phyloP scores from a whole-genome alignment of 495 filamentous ascomycete species.

The Penicillium alfredii region DNA sequence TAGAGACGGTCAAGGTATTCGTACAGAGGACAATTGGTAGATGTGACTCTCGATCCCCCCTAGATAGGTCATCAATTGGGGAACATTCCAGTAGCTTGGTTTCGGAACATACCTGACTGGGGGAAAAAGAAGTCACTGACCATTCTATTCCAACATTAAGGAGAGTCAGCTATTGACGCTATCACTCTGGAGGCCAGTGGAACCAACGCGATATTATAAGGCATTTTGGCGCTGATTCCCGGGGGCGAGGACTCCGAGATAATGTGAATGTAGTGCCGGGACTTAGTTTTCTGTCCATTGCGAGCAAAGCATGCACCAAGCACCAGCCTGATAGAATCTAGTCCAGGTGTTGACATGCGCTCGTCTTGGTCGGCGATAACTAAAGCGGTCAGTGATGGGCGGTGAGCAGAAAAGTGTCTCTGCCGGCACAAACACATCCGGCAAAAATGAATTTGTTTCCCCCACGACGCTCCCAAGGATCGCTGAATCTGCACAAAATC shows the following conservation, averaged over 20 bases:
- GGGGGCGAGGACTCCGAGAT: slow-evolving; percentile 1
- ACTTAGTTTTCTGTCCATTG: slow-evolving; percentile 15
- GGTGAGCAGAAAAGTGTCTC: no score
- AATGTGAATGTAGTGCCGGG: slow-evolving; percentile 1
- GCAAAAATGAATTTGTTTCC: slow-evolving; percentile 14
- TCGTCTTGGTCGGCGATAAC: slow-evolving; percentile 1
- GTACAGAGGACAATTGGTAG: slow-evolving; percentile 81
- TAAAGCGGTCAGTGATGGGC: slow-evolving; percentile 15
- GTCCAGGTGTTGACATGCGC: no score
- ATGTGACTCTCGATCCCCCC: slow-evolving; percentile 96
- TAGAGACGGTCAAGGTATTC: slow-evolving; percentile 3
- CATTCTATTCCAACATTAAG: slow-evolving; percentile 61
- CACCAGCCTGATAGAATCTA: no score
- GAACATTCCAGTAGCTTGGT: no score
- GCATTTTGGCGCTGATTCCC: slow-evolving; percentile 39
- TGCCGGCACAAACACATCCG: slow-evolving; percentile 8
- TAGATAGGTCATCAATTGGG: slow-evolving; percentile 23
- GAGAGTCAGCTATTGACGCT: background rate
- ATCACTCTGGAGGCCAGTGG: background rate
- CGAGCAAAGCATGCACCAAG: slow-evolving; percentile 5
- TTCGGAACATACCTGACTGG: slow-evolving; percentile 61
- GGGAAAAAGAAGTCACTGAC: slow-evolving; percentile 99
- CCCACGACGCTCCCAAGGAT: slow-evolving; percentile 1
- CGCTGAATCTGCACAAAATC: slow-evolving; percentile 3
- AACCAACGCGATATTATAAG: slow-evolving; percentile 69